Conservation (phyloP, 306 rosid species). For the Pachyrhizus erosus region DNA sequence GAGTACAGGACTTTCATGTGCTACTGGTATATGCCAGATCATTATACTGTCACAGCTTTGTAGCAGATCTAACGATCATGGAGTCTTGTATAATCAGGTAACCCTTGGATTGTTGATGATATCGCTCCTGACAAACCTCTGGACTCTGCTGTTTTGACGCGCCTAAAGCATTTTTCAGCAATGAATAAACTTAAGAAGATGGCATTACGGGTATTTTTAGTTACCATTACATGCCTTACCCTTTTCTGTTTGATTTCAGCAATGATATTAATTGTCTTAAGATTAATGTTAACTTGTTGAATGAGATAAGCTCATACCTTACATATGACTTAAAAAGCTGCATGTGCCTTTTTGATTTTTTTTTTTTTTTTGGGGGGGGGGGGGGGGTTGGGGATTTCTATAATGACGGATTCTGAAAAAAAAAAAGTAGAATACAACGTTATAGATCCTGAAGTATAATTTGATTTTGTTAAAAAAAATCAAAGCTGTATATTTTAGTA, state of each 20-base stretch:
- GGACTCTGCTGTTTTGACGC: slow-evolving; percentile 91
- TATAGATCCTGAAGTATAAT: not conserved
- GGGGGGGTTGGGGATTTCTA: no score
- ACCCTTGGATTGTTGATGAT: slow-evolving; percentile 92
- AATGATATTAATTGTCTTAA: slow-evolving; percentile 3
- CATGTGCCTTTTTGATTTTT: not conserved
- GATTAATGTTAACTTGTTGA: slow-evolving; percentile 7
- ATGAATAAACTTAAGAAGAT: slow-evolving; percentile 91
- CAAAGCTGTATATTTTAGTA: not conserved
- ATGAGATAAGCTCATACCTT: not conserved
- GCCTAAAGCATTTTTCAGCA: slow-evolving; percentile 89
- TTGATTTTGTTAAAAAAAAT: slow-evolving; percentile 8
- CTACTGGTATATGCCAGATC: slow-evolving; percentile 25
- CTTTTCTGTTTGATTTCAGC: slow-evolving; percentile 36
- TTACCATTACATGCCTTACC: not conserved
- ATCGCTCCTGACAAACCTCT: slow-evolving; percentile 89
- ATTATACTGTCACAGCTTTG: slow-evolving; percentile 15
- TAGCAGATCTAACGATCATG: slow-evolving; percentile 35
- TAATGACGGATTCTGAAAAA: no score
- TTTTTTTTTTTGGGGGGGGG: not conserved
- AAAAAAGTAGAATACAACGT: no score
- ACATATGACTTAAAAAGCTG: slow-evolving; percentile 17
- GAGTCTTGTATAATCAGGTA: slow-evolving; percentile 58
- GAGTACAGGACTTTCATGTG: slow-evolving; percentile 29
- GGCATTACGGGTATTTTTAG: slow-evolving; percentile 75